phyloP scores from a whole-genome alignment of 345 rosid species.

The Microcos paniculata region DNA sequence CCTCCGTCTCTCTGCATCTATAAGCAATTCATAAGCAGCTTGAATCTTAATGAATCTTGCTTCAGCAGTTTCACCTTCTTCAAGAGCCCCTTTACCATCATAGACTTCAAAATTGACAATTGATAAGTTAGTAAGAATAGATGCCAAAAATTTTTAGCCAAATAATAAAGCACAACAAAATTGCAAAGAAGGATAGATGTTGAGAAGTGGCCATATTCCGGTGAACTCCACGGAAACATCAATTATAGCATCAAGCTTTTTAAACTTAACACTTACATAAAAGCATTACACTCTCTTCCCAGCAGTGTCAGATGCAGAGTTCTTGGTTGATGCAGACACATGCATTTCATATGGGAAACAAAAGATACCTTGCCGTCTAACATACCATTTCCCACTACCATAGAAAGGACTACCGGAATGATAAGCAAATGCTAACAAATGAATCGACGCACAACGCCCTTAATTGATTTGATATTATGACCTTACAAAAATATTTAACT shows the following conservation, averaged over 20 bases:
- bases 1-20: conserved; percentile 68
- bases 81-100: conserved; percentile 88
- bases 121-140: conserved; percentile 17
- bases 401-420: not conserved
- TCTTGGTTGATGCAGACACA: not conserved
- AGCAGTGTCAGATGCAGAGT: not conserved
- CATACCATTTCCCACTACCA: not conserved
- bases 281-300: not conserved
- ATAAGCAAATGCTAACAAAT: not conserved
- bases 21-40: conserved; percentile 93
- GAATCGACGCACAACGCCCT: not conserved
- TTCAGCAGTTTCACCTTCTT: conserved; percentile 96
- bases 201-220: not conserved
- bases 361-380: not conserved
- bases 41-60: conserved; percentile 95
- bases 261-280: not conserved
- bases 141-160: not conserved
- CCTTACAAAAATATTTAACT: not conserved
- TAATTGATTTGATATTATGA: not conserved
- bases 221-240: not conserved
- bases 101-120: conserved; percentile 53
- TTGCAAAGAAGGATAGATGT: not conserved
- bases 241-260: not conserved
- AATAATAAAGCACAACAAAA: conserved; percentile 6
- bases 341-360: not conserved